phyloP scores from a whole-genome alignment of 306 rosid species.

The Cercis canadensis region DNA sequence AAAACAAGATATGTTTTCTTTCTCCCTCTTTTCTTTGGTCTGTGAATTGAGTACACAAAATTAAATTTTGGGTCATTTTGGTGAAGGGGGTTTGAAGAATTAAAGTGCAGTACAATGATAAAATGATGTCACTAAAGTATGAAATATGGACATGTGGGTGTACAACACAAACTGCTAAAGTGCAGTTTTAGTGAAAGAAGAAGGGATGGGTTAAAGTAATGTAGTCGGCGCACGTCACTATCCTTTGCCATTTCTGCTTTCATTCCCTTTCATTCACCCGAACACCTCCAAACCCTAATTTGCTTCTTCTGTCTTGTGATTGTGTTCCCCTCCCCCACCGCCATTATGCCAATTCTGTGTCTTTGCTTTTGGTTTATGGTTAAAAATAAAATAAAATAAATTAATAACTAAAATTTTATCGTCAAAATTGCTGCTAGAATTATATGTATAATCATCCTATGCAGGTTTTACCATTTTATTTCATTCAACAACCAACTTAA shows the following conservation, averaged over 20 bases:
- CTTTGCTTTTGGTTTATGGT: too few relatives aligned
- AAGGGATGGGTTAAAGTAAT: slow-evolving; percentile 74
- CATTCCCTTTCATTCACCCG: slow-evolving; percentile 3
- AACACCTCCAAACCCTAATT: neutral
- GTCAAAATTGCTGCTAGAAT: too few relatives aligned
- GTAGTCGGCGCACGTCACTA: slow-evolving; percentile 64
- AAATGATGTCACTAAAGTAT: slow-evolving; percentile 43
- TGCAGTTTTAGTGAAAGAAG: slow-evolving; percentile 67
- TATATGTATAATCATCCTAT: too few relatives aligned
- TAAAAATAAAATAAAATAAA: too few relatives aligned
- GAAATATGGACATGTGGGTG: slow-evolving; percentile 41
- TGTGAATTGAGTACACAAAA: slow-evolving; percentile 31
- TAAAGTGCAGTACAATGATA: slow-evolving; percentile 18
- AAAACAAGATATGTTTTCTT: slow-evolving; percentile 43
- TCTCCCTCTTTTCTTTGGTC: slow-evolving; percentile 31
- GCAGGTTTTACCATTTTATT: too few relatives aligned
- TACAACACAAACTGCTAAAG: slow-evolving; percentile 45
- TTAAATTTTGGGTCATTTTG: neutral
- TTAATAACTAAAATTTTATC: too few relatives aligned
- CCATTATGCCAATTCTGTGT: too few relatives aligned
- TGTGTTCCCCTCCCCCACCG: neutral
- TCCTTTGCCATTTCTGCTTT: slow-evolving; percentile 47
- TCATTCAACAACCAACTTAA: too few relatives aligned
- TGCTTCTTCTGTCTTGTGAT: neutral
- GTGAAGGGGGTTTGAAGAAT: slow-evolving; percentile 22